These are phyloP conservation scores for Verruconis gallopava DNA, from an alignment of 2,329 filamentous ascomycete species.

Conservation along the genomic window DNA sequence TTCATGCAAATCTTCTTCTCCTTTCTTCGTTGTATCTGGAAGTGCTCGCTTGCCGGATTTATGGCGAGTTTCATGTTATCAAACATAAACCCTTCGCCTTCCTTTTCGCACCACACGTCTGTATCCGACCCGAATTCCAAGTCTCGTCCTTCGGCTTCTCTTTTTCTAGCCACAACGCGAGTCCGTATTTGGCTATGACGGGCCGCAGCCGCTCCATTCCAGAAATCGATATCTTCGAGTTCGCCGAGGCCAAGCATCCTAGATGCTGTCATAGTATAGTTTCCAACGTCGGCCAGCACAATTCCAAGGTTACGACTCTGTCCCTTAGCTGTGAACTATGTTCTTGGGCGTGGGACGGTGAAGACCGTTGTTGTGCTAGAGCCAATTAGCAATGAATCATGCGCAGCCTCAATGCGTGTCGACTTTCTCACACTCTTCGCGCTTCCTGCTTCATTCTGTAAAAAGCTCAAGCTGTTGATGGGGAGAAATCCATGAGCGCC, in stretches of 20 bases:
- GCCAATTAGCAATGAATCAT: slow-evolving; percentile 10
- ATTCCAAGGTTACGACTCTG: slow-evolving; percentile 11
- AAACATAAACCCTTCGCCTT: slow-evolving; percentile 6
- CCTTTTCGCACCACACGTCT: slow-evolving; percentile 3
- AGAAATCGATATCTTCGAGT: slow-evolving; percentile 8
- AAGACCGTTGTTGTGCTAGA: slow-evolving; percentile 11
- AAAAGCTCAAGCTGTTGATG: slow-evolving; percentile 12
- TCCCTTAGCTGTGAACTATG: slow-evolving; percentile 7
- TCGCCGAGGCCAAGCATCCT: slow-evolving; percentile 13
- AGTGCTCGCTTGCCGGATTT: slow-evolving; percentile 5
- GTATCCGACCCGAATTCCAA: slow-evolving; percentile 5
- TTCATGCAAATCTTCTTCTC: slow-evolving; percentile 2
- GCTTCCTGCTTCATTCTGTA: slow-evolving; percentile 8
- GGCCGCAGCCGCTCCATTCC: slow-evolving; percentile 6
- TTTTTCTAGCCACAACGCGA: slow-evolving; percentile 6
- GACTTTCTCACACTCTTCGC: slow-evolving; percentile 12
- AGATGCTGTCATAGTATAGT: slow-evolving; percentile 9
- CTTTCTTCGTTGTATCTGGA: slow-evolving; percentile 2
- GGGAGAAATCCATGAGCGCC: slow-evolving; percentile 10
- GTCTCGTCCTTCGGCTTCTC: neutral
- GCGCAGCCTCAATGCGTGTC: slow-evolving; percentile 9
- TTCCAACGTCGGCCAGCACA: slow-evolving; percentile 10
- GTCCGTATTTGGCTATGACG: slow-evolving; percentile 4
- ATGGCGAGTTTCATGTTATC: slow-evolving; percentile 8
- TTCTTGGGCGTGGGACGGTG: slow-evolving; percentile 10